Base-by-base conservation (phyloP, 768 basidiomycete species). In the Rhizopogon vinicolor region DNA sequence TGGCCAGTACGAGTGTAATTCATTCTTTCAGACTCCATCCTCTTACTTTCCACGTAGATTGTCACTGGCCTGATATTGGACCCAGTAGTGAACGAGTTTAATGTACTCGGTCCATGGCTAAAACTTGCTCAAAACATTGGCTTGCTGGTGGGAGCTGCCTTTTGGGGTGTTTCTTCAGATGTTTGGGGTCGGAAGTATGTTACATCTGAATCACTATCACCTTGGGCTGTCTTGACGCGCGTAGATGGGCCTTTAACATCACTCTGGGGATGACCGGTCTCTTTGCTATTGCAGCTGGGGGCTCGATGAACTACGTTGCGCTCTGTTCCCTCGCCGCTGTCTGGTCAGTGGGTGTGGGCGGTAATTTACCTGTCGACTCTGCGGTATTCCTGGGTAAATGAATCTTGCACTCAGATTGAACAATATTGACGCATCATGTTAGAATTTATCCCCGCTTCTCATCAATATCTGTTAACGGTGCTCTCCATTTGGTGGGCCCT, bases 401-500 rank as follows among this genome's bases (percentile, higher is more conserved):
- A 10, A 1, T 8, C 25, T 44, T 54, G 37, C 10, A 44, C 50
- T 46, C 13, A 7, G 25, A 19, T 44, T 9, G 7, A 9, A 10
- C 13, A 13, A 29, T 25, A 60, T n/a, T 4, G 16, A 46, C 14
- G 19, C 1, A 10, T 46, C 5, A 4, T 31, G 7, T 18, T 53
- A 85, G 86, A 91, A 61, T 88, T 87, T 62, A 64, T 87, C 0
- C 89, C 89, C 0, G 79, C 80, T 2, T 80, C 82, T 1, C 86
- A 90, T 58, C 89, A 91, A 62, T 90, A 88, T 62, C 74, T 91
- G 3, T 73, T 91, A 35, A 89, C 88, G 0, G 72, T 90, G 13
- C 75, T 91, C 16, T 88, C 87, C 0, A 80, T 89, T 39, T 91
- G 86, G 85, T 91, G 89, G 89, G 84, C 86, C 5, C 75, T 90